phyloP scores from a whole-genome alignment of 345 rosid species.

The Abelmoschus esculentus region DNA sequence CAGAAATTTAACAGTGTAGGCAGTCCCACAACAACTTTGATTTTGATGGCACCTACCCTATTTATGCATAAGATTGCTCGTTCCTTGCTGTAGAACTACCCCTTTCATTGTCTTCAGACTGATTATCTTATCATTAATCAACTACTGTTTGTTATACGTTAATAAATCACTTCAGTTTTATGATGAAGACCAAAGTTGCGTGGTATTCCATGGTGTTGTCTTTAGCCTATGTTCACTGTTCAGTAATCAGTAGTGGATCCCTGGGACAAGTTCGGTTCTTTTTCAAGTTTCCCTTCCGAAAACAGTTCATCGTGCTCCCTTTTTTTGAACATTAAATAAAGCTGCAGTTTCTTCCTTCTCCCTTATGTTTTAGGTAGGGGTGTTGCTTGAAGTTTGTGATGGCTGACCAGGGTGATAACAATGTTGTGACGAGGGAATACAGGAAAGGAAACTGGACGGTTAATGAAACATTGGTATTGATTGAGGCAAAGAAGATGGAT shows the following conservation, averaged over 20 bases:
- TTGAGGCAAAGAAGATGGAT: slow-evolving; percentile 85
- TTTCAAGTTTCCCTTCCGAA: background rate
- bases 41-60: slow-evolving; percentile 5
- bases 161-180: background rate
- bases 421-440: slow-evolving; percentile 52
- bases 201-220: background rate
- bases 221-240: background rate
- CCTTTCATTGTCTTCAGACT: background rate
- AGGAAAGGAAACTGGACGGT: slow-evolving; percentile 85
- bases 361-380: background rate
- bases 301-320: background rate
- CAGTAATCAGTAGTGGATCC: background rate
- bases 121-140: background rate
- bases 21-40: slow-evolving; percentile 1
- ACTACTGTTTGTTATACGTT: background rate
- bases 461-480: slow-evolving; percentile 67
- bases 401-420: slow-evolving; percentile 51
- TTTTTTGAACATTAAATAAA: background rate
- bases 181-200: background rate
- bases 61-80: background rate
- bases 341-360: background rate
- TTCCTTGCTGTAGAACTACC: background rate
- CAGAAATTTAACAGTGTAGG: background rate
- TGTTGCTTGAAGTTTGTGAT: slow-evolving; percentile 25
- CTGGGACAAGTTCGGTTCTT: slow-evolving; percentile 6